These are phyloP conservation scores for Tuber indicum DNA, from an alignment of 495 filamentous ascomycete genomes.

Conservation along the genomic window DNA sequence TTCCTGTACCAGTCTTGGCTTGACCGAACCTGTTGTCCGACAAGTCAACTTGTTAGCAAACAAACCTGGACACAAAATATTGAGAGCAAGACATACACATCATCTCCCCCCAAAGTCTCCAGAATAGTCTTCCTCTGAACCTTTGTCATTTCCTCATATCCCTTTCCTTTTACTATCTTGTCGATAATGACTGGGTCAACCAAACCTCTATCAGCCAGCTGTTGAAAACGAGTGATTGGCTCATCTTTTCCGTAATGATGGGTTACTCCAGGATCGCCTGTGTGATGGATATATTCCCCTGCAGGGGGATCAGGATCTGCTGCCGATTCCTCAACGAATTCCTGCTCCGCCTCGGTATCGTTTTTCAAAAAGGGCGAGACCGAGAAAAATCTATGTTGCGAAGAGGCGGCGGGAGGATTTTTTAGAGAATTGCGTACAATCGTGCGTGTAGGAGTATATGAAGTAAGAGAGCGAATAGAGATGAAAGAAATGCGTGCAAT, in stretches of 20 bases:
- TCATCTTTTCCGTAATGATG: constrained; percentile 23
- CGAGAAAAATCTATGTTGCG: constrained; percentile 40
- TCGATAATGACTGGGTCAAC: constrained; percentile 60
- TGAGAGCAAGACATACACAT: constrained; percentile 60
- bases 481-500: constrained; percentile 5
- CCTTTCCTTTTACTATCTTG: constrained; percentile 66
- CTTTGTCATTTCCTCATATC: constrained; percentile 78
- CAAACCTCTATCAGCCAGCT: constrained; percentile 57
- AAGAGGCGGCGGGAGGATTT: constrained; percentile 20
- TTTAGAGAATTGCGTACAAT: constrained; percentile 22
- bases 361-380: constrained; percentile 39
- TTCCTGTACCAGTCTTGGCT: constrained; percentile 82
- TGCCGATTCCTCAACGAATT: constrained; percentile 8
- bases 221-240: constrained; percentile 59
- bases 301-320: constrained; percentile 29
- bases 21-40: constrained; percentile 65
- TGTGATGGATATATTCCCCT: constrained; percentile 24
- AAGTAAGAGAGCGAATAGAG: constrained; percentile 26
- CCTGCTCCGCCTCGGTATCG: constrained; percentile 18
- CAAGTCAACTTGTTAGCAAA: constrained; percentile 25
- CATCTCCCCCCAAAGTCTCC: constrained; percentile 65
- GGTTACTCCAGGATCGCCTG: constrained; percentile 12
- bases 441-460: constrained; percentile 15
- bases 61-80: constrained; percentile 20
- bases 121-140: constrained; percentile 83